Conservation (phyloP, 352 stramenopile genomes). For the Thraustotheca clavata region DNA sequence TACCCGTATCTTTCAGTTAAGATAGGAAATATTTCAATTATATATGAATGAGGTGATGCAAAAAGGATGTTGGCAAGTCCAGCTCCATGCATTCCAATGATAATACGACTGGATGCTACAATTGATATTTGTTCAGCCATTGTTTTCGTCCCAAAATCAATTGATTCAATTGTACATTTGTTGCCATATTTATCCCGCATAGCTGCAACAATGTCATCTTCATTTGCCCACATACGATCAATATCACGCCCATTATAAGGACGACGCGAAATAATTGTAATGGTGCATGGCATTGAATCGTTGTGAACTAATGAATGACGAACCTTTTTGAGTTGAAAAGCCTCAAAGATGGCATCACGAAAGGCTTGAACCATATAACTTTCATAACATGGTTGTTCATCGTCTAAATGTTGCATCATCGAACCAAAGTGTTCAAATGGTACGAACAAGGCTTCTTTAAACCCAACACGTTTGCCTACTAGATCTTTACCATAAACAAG, state of each 20-base stretch:
- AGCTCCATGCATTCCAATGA: conserved; percentile 76
- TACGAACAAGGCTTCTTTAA: conserved; percentile 34
- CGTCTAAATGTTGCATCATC: conserved; percentile 63
- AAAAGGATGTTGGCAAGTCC: conserved; percentile 68
- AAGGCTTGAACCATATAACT: conserved; percentile 48
- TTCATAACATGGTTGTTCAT: conserved; percentile 45
- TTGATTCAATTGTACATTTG: conserved; percentile 26
- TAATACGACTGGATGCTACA: conserved; percentile 56
- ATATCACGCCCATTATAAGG: conserved; percentile 40
- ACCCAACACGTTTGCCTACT: conserved; percentile 27
- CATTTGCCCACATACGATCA: conserved; percentile 57
- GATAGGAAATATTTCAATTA: conserved; percentile 72
- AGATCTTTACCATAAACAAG: conserved; percentile 29
- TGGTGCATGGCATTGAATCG: not conserved
- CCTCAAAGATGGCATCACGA: conserved; percentile 22
- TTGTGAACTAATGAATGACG: not conserved
- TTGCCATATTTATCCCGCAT: conserved; percentile 29
- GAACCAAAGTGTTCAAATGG: conserved; percentile 44
- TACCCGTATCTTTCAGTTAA: conserved; percentile 49
- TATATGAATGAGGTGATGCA: conserved; percentile 25
- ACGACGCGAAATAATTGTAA: conserved; percentile 53
- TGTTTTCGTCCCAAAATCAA: conserved; percentile 56
- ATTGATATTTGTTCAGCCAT: conserved; percentile 53
- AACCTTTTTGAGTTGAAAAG: not conserved
- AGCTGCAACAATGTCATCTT: conserved; percentile 39